phyloP scores from a whole-genome alignment of 495 filamentous ascomycete species.

The Aspergillus coremiiformis region DNA sequence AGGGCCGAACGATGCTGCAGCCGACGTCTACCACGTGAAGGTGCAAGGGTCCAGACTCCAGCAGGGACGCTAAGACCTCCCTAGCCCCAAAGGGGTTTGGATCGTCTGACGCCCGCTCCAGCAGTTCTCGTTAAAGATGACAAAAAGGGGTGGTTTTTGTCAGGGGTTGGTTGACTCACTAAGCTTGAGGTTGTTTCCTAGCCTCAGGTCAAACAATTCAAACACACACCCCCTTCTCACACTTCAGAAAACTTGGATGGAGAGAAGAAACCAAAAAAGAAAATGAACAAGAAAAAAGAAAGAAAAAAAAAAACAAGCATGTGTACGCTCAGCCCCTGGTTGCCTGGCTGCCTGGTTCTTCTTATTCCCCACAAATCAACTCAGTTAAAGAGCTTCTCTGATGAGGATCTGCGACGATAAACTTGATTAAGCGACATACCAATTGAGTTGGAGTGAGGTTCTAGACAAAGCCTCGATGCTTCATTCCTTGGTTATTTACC shows the following conservation, averaged over 20 bases:
- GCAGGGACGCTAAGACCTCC: conserved; percentile 9
- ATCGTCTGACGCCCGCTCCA: conserved; percentile 21
- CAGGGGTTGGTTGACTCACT: not conserved
- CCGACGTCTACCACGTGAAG: conserved; percentile 26
- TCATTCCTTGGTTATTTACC: not conserved
- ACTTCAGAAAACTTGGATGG: too few species aligned
- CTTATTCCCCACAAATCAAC: conserved; percentile 16
- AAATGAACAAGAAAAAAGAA: not conserved
- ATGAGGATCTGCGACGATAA: conserved; percentile 20
- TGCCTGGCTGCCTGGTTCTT: conserved; percentile 20
- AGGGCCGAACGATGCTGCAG: conserved; percentile 21
- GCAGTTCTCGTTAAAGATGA: conserved; percentile 14
- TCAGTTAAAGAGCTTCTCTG: conserved; percentile 7
- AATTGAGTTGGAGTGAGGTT: not conserved
- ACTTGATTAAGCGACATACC: conserved; percentile 13
- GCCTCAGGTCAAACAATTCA: not conserved
- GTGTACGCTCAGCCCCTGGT: conserved; percentile 11
- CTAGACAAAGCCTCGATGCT: not conserved
- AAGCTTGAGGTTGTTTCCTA: not conserved
- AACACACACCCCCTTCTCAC: too few species aligned
- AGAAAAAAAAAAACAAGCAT: not conserved
- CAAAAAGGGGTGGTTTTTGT: not conserved
- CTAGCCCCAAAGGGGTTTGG: conserved; percentile 6
- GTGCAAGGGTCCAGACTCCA: conserved; percentile 24
- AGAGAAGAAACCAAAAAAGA: not conserved